phyloP scores from a whole-genome alignment of 2,329 filamentous ascomycete species.

The Neonectria ditissima region DNA sequence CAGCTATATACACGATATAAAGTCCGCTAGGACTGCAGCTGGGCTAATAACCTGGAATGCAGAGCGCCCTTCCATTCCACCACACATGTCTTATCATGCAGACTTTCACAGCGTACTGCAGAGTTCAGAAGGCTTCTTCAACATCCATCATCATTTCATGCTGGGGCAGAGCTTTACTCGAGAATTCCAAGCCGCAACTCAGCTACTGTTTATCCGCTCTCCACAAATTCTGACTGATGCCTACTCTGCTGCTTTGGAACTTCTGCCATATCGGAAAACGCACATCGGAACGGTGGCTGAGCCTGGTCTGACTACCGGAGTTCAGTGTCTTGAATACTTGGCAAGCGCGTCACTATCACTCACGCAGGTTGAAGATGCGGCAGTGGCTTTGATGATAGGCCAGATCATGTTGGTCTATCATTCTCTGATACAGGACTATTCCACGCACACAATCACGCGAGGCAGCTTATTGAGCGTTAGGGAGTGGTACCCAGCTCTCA shows the following conservation, averaged over 20 bases:
- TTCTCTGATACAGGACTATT: slow-evolving; percentile 7
- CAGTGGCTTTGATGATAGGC: slow-evolving; percentile 17
- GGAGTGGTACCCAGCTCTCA: slow-evolving; percentile 21
- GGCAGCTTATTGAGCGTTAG: slow-evolving; percentile 14
- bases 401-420: slow-evolving; percentile 27
- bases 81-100: not conserved
- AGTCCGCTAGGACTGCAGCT: not conserved
- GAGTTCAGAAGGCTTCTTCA: slow-evolving; percentile 21
- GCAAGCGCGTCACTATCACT: not conserved
- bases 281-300: not conserved
- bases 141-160: slow-evolving; percentile 25
- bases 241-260: slow-evolving; percentile 17
- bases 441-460: slow-evolving; percentile 16
- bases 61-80: not conserved
- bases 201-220: slow-evolving; percentile 1
- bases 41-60: not conserved
- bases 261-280: slow-evolving; percentile 10
- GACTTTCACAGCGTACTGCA: not conserved
- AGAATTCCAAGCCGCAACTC: slow-evolving; percentile 13
- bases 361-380: slow-evolving; percentile 8
- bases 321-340: slow-evolving; percentile 15
- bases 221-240: slow-evolving; percentile 13
- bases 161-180: slow-evolving; percentile 13
- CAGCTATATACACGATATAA: fast-evolving
- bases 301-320: not conserved